Conservation (phyloP, 202 grass and related monocot genomes). For the Carex sylvatica region DNA sequence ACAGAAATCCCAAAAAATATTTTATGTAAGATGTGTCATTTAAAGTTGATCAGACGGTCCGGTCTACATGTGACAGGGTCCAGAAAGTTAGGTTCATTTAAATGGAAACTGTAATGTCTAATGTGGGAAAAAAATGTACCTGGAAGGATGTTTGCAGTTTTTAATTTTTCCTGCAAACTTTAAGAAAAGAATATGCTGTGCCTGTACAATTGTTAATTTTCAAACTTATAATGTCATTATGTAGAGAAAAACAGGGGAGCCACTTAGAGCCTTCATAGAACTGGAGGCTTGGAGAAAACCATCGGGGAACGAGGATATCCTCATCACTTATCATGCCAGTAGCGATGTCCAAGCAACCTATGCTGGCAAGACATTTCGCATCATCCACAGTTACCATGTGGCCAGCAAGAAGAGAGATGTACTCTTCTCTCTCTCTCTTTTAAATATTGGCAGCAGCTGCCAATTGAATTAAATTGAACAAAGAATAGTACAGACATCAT, state of each 20-base stretch:
- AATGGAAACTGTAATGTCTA: neutral
- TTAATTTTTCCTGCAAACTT: neutral
- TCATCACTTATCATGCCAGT: constrained; percentile 45
- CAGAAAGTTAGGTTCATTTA: neutral
- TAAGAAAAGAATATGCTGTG: neutral
- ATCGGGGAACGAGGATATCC: constrained; percentile 39
- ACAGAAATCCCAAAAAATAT: neutral
- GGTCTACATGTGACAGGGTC: neutral
- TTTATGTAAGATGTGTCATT: neutral
- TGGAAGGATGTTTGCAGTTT: neutral
- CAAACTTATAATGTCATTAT: neutral
- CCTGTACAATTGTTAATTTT: neutral
- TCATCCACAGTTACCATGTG: constrained; percentile 28
- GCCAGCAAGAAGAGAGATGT: constrained; percentile 20
- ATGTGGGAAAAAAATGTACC: neutral
- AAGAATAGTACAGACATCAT: no score
- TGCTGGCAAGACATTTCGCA: constrained; percentile 52
- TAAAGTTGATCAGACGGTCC: neutral
- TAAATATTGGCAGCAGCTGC: no score
- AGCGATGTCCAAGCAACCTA: constrained; percentile 57
- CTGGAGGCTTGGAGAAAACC: constrained; percentile 34
- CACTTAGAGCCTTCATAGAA: constrained; percentile 41
- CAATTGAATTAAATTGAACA: no score
- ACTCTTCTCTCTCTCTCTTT: neutral
- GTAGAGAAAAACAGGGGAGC: constrained; percentile 43